phyloP scores from a whole-genome alignment of 2,329 filamentous ascomycete genomes.

The Cucurbitaria berberidis region DNA sequence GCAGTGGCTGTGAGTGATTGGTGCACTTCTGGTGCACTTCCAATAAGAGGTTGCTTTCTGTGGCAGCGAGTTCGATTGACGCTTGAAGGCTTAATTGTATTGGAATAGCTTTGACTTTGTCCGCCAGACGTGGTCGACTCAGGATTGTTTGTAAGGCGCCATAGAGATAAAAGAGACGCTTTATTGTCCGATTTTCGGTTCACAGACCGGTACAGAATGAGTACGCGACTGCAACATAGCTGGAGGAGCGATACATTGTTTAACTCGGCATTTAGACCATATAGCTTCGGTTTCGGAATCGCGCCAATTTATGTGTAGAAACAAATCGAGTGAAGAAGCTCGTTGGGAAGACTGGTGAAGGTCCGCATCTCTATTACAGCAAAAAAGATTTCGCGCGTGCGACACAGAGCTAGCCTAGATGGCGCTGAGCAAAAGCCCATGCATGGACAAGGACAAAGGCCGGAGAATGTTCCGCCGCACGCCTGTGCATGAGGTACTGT shows the following conservation, averaged over 20 bases:
- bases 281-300: not conserved
- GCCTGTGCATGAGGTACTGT: not conserved
- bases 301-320: not conserved
- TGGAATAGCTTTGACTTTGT: not conserved
- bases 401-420: not conserved
- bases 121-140: not conserved
- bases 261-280: not conserved
- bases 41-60: not conserved
- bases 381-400: not conserved
- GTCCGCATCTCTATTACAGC: not conserved
- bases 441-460: not conserved
- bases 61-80: not conserved
- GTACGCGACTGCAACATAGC: not conserved
- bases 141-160: not conserved
- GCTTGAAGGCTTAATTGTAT: not conserved
- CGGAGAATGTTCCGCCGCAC: not conserved
- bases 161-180: not conserved
- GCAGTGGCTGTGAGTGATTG: not conserved
- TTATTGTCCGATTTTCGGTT: not conserved
- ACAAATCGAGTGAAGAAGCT: not conserved
- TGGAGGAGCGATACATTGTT: not conserved
- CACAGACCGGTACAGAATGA: not conserved
- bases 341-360: not conserved
- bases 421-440: not conserved
- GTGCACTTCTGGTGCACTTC: not conserved